Evolutionary conservation across 2,329 filamentous ascomycete species (phyloP).

Genomic region (Sporothrix sp.): DNA sequence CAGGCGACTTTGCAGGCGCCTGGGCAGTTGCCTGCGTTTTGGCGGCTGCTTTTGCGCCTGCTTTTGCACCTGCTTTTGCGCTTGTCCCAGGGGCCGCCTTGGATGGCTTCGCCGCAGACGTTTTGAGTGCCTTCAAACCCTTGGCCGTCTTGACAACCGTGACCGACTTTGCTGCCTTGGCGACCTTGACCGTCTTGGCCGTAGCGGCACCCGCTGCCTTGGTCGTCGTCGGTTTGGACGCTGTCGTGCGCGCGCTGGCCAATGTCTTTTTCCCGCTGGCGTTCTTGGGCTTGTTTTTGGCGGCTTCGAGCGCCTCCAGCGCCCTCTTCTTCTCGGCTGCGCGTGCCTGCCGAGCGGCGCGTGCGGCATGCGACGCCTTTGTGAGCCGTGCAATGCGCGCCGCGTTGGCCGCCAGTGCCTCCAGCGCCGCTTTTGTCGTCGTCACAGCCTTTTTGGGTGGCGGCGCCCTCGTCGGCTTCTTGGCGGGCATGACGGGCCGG

Average conservation of each 20-base stretch:
- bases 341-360: conserved; percentile 18
- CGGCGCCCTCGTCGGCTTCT: not conserved
- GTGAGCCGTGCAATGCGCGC: conserved; percentile 8
- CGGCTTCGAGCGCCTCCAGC: not conserved
- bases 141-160: conserved; percentile 26
- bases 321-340: conserved; percentile 11
- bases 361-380: conserved; percentile 21
- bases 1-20: not conserved
- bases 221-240: not conserved
- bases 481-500: not conserved
- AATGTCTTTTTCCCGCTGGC: too few relatives aligned
- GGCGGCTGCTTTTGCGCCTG: not conserved
- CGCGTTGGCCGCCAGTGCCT: conserved; percentile 8
- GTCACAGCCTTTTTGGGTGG: conserved; percentile 1
- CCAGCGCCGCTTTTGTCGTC: conserved; percentile 14
- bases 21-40: not conserved
- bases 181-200: not conserved
- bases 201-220: not conserved
- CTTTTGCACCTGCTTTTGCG: not conserved
- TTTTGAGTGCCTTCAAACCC: conserved; percentile 10
- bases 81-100: too few relatives aligned
- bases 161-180: conserved; percentile 16
- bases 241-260: too few relatives aligned
- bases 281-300: conserved; percentile 7
- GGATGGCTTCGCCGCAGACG: not conserved